These are phyloP conservation scores for Diaporthe sp. DNA, from an alignment of 2,329 filamentous ascomycete genomes.

Conservation along the genomic window DNA sequence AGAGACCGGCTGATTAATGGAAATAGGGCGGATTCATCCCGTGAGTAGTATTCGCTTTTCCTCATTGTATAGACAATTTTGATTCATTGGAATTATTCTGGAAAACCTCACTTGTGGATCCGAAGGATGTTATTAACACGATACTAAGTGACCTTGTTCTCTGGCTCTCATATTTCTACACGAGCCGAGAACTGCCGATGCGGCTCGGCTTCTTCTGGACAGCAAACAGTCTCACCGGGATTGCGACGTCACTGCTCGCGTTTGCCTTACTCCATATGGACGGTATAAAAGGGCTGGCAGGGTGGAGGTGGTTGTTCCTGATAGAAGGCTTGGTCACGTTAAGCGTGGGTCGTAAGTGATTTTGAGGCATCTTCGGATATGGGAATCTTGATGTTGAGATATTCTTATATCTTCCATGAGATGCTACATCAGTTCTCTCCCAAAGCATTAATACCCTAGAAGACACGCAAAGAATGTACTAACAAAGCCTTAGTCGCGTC, in stretches of 20 bases:
- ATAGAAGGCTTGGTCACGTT: slow-evolving; percentile 1
- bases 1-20: not conserved
- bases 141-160: slow-evolving; percentile 47
- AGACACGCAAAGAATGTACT: not conserved
- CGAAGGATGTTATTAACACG: not conserved
- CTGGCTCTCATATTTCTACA: slow-evolving; percentile 54
- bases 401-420: not conserved
- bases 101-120: rapidly evolving
- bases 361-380: not conserved
- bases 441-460: no score
- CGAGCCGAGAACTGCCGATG: slow-evolving; percentile 54
- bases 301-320: slow-evolving; percentile 59
- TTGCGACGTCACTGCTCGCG: slow-evolving; percentile 54
- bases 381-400: not conserved
- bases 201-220: slow-evolving; percentile 57
- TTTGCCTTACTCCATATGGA: slow-evolving; percentile 55
- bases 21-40: slow-evolving; percentile 52
- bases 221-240: slow-evolving; percentile 50
- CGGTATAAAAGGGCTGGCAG: slow-evolving; percentile 53
- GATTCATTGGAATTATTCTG: no score
- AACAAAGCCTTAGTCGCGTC: slow-evolving; percentile 52
- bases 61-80: no score
- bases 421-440: not conserved
- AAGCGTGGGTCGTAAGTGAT: not conserved
- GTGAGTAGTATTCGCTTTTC: not conserved